phyloP scores from a whole-genome alignment of 768 basidiomycete species.

The Crepidotus variabilis region DNA sequence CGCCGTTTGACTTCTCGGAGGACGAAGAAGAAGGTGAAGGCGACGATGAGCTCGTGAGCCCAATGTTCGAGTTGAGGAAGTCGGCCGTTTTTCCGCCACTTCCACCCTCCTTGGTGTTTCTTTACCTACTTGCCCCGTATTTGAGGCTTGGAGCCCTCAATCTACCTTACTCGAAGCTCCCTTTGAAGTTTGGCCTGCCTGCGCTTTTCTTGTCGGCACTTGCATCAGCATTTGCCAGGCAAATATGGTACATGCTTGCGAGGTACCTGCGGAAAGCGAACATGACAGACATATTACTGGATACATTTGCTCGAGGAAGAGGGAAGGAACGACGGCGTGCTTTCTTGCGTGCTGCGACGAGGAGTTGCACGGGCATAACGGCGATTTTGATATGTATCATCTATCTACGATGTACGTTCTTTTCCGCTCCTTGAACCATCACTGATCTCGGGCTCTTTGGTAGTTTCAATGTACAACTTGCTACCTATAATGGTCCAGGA shows the following conservation, averaged over 20 bases:
- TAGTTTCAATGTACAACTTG: constrained; percentile 54
- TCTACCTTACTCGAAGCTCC: constrained; percentile 43
- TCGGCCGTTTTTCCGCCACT: constrained; percentile 46
- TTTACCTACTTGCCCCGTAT: constrained; percentile 67
- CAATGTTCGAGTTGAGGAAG: constrained; percentile 39
- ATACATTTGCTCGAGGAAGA: constrained; percentile 54
- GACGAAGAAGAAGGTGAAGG: constrained; percentile 19
- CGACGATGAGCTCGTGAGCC: constrained; percentile 37
- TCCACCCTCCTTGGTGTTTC: constrained; percentile 52
- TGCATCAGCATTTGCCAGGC: constrained; percentile 57
- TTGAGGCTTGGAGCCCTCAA: constrained; percentile 70
- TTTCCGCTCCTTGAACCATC: neutral
- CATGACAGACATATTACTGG: constrained; percentile 61
- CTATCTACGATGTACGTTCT: constrained; percentile 61
- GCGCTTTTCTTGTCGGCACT: constrained; percentile 50
- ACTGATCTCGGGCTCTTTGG: neutral
- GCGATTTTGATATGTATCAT: constrained; percentile 52
- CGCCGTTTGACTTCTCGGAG: constrained; percentile 8
- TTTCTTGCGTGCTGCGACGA: constrained; percentile 40
- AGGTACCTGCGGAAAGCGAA: constrained; percentile 64
- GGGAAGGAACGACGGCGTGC: constrained; percentile 46
- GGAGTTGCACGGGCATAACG: constrained; percentile 39
- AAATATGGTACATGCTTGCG: constrained; percentile 77
- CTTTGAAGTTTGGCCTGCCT: constrained; percentile 48
- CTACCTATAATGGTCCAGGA: constrained; percentile 42